Evolutionary conservation across 345 rosid species (phyloP), one percentile per base, ranked within the genome.

Genomic region (Citrus maxima): DNA sequence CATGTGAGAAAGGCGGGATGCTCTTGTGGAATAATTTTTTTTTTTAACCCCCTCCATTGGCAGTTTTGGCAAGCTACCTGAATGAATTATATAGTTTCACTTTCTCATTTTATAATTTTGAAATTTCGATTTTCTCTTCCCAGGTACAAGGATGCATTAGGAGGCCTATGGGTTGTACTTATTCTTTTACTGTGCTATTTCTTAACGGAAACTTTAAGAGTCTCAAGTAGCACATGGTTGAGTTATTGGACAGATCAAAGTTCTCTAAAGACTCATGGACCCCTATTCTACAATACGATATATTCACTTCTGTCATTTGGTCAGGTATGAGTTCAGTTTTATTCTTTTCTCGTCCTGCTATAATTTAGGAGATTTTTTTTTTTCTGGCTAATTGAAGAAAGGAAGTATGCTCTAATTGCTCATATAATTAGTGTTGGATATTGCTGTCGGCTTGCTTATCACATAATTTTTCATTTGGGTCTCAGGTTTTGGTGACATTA

Each of bases 141-240:
- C 87, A 96, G 99, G 89, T 96, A 93, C 85, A 93, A 90, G 86
- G 87, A 94, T 87, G 98, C 99, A 80, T 85, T 96, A 74, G 99
- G 99, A 89, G 99, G 99, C 59, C 78, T 91, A 37, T 94, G 98
- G 99, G 95, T 94, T 77, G 98, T 96, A 76, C 76, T 82, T 82
- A 75, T 92, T 28, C 98, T 96, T 76, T 88, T 96, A 73, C 19
- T 79, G 62, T 96, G 99, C 87, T 96, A 93, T 75, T 60, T 94
- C 71, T 35, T 85, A 55, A 91, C 98, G 58, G 99, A 96, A 92
- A 85, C 84, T 72, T 85, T 96, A 70, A 87, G 99, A 84, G 90
- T 96, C 84, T 90, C 93, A 79, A 89, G 94, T 82, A 96, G 99
- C 87, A 94, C 95, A 40, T 96, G 99, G 99, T 86, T 94, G 86